Percentiles rank a stretch among this genome's conserved stretches.
phyloP scores from a whole-genome alignment of 805 yeast genomes.

The Wickerhamomyces strasburgensis region DNA sequence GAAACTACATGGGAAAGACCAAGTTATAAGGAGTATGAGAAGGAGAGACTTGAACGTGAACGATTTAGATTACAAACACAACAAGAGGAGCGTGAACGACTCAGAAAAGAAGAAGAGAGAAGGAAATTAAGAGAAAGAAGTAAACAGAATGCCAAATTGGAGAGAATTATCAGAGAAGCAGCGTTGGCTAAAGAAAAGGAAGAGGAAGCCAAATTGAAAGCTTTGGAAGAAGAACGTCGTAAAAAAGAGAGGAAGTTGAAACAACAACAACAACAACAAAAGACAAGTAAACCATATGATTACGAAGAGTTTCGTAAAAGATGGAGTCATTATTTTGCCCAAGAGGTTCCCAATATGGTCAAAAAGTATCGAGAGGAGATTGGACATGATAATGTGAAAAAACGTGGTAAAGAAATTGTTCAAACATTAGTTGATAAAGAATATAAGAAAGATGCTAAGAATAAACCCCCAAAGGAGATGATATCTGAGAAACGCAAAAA shows the following conservation, averaged over 20 bases:
- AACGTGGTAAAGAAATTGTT: slow-evolving; percentile 76
- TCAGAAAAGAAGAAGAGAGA: slow-evolving; percentile 21
- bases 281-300: slow-evolving; percentile 1
- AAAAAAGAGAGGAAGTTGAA: slow-evolving; percentile 32
- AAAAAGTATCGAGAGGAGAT: slow-evolving; percentile 60
- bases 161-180: slow-evolving; percentile 37
- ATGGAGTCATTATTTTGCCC: slow-evolving; percentile 53
- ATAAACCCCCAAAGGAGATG: slow-evolving; percentile 48
- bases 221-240: slow-evolving; percentile 19
- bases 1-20: slow-evolving; percentile 63
- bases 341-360: slow-evolving; percentile 72
- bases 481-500: slow-evolving; percentile 64
- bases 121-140: slow-evolving; percentile 20
- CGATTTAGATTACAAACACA: slow-evolving; percentile 28
- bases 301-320: slow-evolving; percentile 22
- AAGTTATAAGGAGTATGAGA: slow-evolving; percentile 12
- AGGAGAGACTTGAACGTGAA: slow-evolving; percentile 20
- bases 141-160: slow-evolving; percentile 24
- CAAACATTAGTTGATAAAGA: slow-evolving; percentile 67
- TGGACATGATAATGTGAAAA: slow-evolving; percentile 69
- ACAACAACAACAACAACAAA: slow-evolving; percentile 3
- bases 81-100: slow-evolving; percentile 20
- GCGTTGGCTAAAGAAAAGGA: slow-evolving; percentile 25
- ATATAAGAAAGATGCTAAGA: slow-evolving; percentile 28
- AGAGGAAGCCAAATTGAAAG: slow-evolving; percentile 12